Evolutionary conservation across 345 rosid species (phyloP), one percentile per base, ranked within the genome.

Genomic region (Heritiera fomes): DNA sequence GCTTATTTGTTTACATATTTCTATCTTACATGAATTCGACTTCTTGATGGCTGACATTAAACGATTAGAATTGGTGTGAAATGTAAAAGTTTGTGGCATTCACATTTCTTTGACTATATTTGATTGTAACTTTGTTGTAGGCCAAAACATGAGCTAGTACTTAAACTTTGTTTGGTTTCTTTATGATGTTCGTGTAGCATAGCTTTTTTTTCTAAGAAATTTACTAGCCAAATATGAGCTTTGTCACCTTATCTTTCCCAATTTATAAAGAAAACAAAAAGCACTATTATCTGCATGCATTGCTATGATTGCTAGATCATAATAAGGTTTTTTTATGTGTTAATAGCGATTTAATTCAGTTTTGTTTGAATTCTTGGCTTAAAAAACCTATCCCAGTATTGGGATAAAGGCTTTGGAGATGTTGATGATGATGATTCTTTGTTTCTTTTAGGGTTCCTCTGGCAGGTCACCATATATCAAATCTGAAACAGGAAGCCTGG

Each of bases 401-500:
- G 3, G 38, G 38, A 34, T 34, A 34, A 34, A 34, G 38, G 38
- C 38, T 34, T 3, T 34, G 38, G 38, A 34, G 38, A 34, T 34
- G 38, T 34, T 34, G 38, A 34, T 34, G 38, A 34, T 34, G n/a
- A n/a, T n/a, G n/a, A n/a, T n/a, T 34, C 28, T 71, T 84, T 53
- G 56, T 28, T 79, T 49, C 74, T 74, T 67, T 82, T 81, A 95
- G 99, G 90, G 88, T 71, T 88, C 98, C 41, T 88, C 94, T 56
- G 90, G 80, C 46, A 84, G 66, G 73, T 89, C 90, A 46, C 17
- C 40, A 0, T 58, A 70, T 79, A 72, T 95, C 79, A 88, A 84
- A 80, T 59, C 91, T 20, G 90, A 91, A 79, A 91, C 94, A 0
- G 98, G 99, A 87, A 87, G 88, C 77, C 83, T 83, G 93, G 99